A percentile compares a stretch with the other conserved stretches of the same genome.
Conservation (phyloP, 31 red algal genomes). For the Asparagopsis taxiformis region DNA sequence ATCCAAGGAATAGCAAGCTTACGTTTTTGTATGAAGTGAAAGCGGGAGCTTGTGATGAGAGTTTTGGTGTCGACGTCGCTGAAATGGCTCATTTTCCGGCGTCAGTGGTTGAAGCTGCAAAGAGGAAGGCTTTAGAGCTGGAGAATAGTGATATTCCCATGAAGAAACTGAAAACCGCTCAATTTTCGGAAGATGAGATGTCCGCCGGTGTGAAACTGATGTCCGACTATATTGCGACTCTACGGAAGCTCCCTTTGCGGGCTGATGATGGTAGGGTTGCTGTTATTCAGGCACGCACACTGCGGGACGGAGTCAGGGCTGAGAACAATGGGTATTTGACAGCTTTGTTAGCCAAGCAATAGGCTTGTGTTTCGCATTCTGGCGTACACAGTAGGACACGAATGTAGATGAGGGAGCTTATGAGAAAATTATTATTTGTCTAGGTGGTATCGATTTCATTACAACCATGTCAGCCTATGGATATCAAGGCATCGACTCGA, state of each 20-base stretch:
- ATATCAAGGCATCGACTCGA: no score
- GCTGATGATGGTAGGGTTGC: slow-evolving; percentile 24
- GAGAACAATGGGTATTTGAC: slow-evolving; percentile 46
- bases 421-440: no score
- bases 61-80: slow-evolving; percentile 97
- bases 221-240: slow-evolving; percentile 25
- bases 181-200: slow-evolving; percentile 32
- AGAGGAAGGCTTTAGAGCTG: slow-evolving; percentile 66
- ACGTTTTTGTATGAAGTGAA: slow-evolving; percentile 92
- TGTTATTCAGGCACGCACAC: slow-evolving; percentile 14
- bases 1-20: slow-evolving; percentile 44
- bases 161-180: slow-evolving; percentile 25
- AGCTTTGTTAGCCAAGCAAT: slow-evolving; percentile 27
- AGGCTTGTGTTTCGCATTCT: no score
- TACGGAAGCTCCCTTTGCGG: slow-evolving; percentile 33
- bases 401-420: no score
- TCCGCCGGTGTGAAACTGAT: slow-evolving; percentile 40
- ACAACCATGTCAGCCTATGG: no score
- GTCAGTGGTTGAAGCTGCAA: slow-evolving; percentile 64
- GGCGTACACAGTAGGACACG: no score
- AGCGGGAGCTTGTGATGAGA: slow-evolving; percentile 82
- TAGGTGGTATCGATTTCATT: no score
- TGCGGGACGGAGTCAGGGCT: slow-evolving; percentile 30
- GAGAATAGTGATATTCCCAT: slow-evolving; percentile 36
- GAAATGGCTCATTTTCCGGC: slow-evolving; percentile 93